phyloP scores from a whole-genome alignment of 139 green algal species.

The Picocystis salinarum region DNA sequence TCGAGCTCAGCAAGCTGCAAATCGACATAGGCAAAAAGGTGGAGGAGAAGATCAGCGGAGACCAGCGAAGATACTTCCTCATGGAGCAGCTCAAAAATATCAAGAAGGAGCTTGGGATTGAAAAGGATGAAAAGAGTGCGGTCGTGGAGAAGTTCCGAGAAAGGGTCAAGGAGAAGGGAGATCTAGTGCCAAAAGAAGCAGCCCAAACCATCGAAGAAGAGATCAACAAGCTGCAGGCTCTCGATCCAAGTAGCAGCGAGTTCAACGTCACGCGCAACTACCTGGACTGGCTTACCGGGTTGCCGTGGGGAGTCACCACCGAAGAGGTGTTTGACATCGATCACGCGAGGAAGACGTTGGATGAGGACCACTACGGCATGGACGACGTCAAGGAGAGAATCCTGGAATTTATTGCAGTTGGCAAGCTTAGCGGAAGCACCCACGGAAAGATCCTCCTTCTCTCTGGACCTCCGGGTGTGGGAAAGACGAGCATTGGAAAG shows the following conservation, averaged over 20 bases:
- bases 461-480: constrained; percentile 76
- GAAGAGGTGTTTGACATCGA: constrained; percentile 69
- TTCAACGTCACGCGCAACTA: constrained; percentile 96
- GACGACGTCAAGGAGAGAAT: constrained; percentile 91
- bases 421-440: constrained; percentile 36
- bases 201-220: constrained; percentile 75
- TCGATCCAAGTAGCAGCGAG: constrained; percentile 74
- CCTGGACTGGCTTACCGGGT: constrained; percentile 84
- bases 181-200: too few species aligned
- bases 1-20: constrained; percentile 87
- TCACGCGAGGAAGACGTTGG: constrained; percentile 59
- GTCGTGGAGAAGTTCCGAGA: constrained; percentile 58
- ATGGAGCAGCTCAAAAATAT: constrained; percentile 95
- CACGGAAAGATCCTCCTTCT: constrained; percentile 94
- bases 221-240: constrained; percentile 63
- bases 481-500: constrained; percentile 79
- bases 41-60: constrained; percentile 89
- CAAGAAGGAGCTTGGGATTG: constrained; percentile 93
- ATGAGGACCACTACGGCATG: constrained; percentile 90
- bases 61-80: constrained; percentile 89
- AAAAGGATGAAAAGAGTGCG: constrained; percentile 89
- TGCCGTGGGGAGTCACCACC: constrained; percentile 63
- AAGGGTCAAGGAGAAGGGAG: constrained; percentile 24
- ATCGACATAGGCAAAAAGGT: constrained; percentile 43
- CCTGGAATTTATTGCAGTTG: constrained; percentile 93